phyloP scores from a whole-genome alignment of 2,329 filamentous ascomycete genomes.

The Cyphellophora attinorum region DNA sequence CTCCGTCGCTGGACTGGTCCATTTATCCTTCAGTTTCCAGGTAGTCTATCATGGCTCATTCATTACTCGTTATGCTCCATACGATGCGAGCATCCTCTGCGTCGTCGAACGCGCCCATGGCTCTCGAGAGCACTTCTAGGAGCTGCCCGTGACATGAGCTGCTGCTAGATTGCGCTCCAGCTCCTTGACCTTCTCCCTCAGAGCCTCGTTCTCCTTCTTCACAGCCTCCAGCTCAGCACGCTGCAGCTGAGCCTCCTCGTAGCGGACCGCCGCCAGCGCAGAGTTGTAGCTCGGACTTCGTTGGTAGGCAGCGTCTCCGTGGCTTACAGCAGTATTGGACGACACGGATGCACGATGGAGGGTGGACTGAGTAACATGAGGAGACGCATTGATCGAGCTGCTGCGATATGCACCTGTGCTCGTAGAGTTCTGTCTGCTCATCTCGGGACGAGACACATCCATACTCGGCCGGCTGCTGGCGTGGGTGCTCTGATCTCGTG shows the following conservation, averaged over 20 bases:
- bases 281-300: constrained; percentile 21
- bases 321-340: constrained; percentile 2
- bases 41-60: too few relatives aligned
- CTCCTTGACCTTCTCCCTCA: constrained; percentile 34
- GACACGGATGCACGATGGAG: constrained; percentile 13
- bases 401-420: constrained; percentile 23
- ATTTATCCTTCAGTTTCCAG: too few relatives aligned
- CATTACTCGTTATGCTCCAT: too few relatives aligned
- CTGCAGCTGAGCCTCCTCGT: constrained; percentile 33
- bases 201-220: constrained; percentile 36
- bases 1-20: too few relatives aligned
- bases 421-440: constrained; percentile 33
- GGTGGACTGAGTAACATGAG: constrained; percentile 9
- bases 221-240: constrained; percentile 33
- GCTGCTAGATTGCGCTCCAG: constrained; percentile 24
- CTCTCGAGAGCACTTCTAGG: too few relatives aligned
- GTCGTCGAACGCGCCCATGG: too few relatives aligned
- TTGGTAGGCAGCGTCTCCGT: constrained; percentile 7
- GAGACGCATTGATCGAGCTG: constrained; percentile 10
- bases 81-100: too few relatives aligned
- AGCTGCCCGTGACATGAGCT: too few relatives aligned
- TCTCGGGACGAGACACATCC: constrained; percentile 15
- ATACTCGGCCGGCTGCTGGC: constrained; percentile 13
- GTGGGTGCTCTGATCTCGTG: constrained; percentile 24
- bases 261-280: constrained; percentile 25